phyloP scores from a whole-genome alignment of 495 filamentous ascomycete species.

The Talaromyces proteolyticus region DNA sequence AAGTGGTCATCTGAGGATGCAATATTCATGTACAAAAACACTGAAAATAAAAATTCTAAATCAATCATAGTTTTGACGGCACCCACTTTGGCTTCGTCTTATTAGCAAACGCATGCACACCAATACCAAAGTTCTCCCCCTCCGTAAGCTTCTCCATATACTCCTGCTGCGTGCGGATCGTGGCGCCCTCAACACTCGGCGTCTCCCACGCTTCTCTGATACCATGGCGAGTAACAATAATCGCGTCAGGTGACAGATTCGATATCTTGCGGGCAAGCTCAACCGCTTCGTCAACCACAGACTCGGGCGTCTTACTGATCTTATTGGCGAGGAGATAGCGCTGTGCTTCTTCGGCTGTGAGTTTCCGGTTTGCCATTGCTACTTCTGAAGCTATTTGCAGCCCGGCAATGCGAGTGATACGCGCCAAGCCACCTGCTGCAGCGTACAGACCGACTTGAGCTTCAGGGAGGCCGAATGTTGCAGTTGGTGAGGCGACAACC shows the following conservation, averaged over 20 bases:
- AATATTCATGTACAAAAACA: too few species aligned
- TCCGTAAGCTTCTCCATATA: constrained; percentile 48
- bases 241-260: constrained; percentile 58
- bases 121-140: constrained; percentile 72
- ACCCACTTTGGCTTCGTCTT: constrained; percentile 65
- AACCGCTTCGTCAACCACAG: constrained; percentile 29
- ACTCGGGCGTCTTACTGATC: constrained; percentile 47
- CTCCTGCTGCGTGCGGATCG: constrained; percentile 44
- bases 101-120: constrained; percentile 68
- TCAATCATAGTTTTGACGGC: constrained; percentile 47
- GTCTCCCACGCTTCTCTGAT: constrained; percentile 62
- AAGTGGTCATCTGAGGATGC: too few species aligned
- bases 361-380: constrained; percentile 52
- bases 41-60: too few species aligned
- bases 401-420: constrained; percentile 56
- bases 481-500: constrained; percentile 47
- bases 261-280: constrained; percentile 17
- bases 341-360: constrained; percentile 49
- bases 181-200: constrained; percentile 54
- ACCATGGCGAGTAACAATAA: constrained; percentile 60
- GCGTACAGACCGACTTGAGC: constrained; percentile 60
- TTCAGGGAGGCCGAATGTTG: constrained; percentile 59
- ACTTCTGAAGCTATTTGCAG: constrained; percentile 61
- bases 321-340: constrained; percentile 59
- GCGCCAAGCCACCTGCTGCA: constrained; percentile 59